Conservation (phyloP, 2,329 filamentous ascomycete genomes). For the Hypoxylon rubiginosum region DNA sequence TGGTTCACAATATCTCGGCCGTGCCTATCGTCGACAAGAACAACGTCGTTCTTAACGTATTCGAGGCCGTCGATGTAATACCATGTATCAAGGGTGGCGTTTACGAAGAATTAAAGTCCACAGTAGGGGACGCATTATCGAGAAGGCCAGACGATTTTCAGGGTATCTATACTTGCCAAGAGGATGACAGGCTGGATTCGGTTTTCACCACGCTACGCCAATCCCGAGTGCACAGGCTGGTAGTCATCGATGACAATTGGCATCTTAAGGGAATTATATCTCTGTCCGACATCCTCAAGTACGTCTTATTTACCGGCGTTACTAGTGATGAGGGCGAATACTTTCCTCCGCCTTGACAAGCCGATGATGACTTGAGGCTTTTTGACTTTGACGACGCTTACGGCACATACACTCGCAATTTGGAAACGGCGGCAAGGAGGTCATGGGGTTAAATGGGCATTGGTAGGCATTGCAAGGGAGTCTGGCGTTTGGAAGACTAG, state of each 20-base stretch:
- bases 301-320: constrained; percentile 82
- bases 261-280: constrained; percentile 91
- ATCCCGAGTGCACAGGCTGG: constrained; percentile 91
- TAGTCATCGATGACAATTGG: constrained; percentile 92
- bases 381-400: constrained; percentile 34
- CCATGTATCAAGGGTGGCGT: constrained; percentile 92
- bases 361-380: constrained; percentile 6
- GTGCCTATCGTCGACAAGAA: constrained; percentile 91
- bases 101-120: constrained; percentile 90
- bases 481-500: constrained; percentile 51
- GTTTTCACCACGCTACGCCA: constrained; percentile 98
- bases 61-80: constrained; percentile 97
- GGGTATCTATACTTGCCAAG: constrained; percentile 95
- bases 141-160: constrained; percentile 92
- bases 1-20: constrained; percentile 92
- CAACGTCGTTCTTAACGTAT: constrained; percentile 87
- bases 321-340: constrained; percentile 68
- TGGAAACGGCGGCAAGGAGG: constrained; percentile 37
- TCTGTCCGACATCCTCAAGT: constrained; percentile 95
- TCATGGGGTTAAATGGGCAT: constrained; percentile 26
- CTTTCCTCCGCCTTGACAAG: constrained; percentile 43
- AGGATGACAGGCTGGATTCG: constrained; percentile 91
- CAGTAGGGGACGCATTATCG: constrained; percentile 88
- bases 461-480: constrained; percentile 52
- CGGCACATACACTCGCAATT: constrained; percentile 26